phyloP scores from a whole-genome alignment of 2,329 filamentous ascomycete genomes.

The Ramichloridium luteum region DNA sequence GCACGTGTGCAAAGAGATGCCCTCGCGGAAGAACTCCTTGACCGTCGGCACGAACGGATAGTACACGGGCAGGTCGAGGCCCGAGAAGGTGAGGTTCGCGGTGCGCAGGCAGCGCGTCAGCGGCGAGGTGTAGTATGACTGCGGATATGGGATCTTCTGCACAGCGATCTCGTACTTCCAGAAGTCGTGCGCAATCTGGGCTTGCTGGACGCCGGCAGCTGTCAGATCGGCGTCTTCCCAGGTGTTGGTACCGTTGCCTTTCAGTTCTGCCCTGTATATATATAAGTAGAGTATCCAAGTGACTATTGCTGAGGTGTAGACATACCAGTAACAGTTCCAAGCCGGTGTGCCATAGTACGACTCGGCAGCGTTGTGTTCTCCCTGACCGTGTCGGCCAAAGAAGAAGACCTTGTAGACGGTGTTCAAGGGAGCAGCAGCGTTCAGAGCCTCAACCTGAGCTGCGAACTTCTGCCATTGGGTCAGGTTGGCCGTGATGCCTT shows the following conservation, averaged over 20 bases:
- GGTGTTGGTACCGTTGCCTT: constrained; percentile 50
- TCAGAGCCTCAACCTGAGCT: constrained; percentile 45
- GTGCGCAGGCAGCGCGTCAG: constrained; percentile 51
- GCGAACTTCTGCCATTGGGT: constrained; percentile 56
- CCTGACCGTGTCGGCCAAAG: constrained; percentile 58
- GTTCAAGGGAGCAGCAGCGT: constrained; percentile 35
- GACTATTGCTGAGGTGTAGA: too few relatives aligned
- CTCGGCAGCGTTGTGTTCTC: constrained; percentile 52
- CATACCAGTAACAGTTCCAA: constrained; percentile 60
- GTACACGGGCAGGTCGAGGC: constrained; percentile 40
- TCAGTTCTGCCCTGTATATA: constrained; percentile 43
- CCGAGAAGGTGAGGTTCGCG: constrained; percentile 48
- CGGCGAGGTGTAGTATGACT: constrained; percentile 55
- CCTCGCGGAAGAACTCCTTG: constrained; percentile 56
- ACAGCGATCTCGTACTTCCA: constrained; percentile 44
- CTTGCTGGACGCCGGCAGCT: constrained; percentile 43
- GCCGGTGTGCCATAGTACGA: constrained; percentile 53
- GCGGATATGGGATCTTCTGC: constrained; percentile 47
- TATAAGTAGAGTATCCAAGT: too few relatives aligned
- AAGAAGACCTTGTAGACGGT: constrained; percentile 59
- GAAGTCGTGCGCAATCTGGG: constrained; percentile 46
- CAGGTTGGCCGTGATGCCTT: constrained; percentile 29
- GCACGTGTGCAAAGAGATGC: constrained; percentile 56
- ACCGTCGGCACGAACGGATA: constrained; percentile 46
- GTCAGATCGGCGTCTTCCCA: constrained; percentile 57